phyloP scores from a whole-genome alignment of 768 basidiomycete genomes.

The Tricholoma sp. region DNA sequence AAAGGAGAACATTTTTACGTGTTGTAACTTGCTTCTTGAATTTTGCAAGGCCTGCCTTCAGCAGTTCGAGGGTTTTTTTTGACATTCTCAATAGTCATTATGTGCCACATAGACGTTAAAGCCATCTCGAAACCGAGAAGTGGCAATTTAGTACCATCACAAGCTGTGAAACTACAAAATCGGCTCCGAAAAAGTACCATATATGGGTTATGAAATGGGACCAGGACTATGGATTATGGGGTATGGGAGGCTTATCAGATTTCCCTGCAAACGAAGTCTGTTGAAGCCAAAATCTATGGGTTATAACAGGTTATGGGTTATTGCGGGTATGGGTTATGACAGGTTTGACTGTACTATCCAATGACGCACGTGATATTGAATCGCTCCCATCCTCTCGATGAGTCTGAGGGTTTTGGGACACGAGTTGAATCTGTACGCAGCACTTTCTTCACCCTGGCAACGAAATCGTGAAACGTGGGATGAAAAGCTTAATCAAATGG shows the following conservation, averaged over 20 bases:
- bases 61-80: not conserved
- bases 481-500: too few relatives aligned
- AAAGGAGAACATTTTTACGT: not conserved
- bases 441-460: too few relatives aligned
- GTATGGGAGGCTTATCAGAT: not conserved
- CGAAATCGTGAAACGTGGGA: too few relatives aligned
- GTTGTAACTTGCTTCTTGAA: not conserved
- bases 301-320: constrained; percentile 3
- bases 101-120: not conserved
- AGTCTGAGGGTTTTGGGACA: too few relatives aligned
- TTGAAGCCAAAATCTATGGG: constrained; percentile 2
- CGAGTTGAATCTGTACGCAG: too few relatives aligned
- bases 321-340: not conserved
- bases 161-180: not conserved
- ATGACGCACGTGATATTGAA: too few relatives aligned
- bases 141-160: not conserved
- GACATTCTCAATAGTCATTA: too few relatives aligned
- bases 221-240: constrained; percentile 1
- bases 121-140: not conserved
- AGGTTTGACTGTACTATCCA: not conserved
- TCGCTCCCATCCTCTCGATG: too few relatives aligned
- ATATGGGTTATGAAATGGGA: not conserved
- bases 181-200: not conserved
- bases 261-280: constrained; percentile 1
- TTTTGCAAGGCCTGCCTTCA: not conserved